phyloP scores from a whole-genome alignment of 73 alveolate genomes.

The Symbiodinium pilosum region DNA sequence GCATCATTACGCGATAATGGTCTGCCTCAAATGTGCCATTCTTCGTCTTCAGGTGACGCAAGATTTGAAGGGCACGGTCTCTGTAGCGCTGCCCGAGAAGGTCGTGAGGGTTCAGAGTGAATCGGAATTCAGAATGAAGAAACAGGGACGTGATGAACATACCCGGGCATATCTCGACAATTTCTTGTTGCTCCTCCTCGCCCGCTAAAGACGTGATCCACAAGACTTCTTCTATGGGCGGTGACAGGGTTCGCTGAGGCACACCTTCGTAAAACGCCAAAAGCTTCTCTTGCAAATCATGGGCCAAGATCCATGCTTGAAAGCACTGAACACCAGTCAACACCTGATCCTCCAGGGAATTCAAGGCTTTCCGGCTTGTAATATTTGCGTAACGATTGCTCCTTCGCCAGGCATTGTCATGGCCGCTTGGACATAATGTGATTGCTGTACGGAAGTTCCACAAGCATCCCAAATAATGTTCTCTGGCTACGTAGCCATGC shows the following conservation, averaged over 20 bases:
- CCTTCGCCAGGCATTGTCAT: neutral
- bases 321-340: constrained; percentile 55
- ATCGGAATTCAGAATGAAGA: constrained; percentile 56
- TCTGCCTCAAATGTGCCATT: constrained; percentile 54
- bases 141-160: constrained; percentile 62
- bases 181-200: constrained; percentile 49
- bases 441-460: constrained; percentile 69
- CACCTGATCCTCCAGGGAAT: constrained; percentile 17
- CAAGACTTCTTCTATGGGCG: constrained; percentile 59
- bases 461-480: constrained; percentile 60
- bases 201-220: constrained; percentile 30
- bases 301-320: constrained; percentile 36
- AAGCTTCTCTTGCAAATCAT: constrained; percentile 71
- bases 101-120: constrained; percentile 16
- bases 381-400: constrained; percentile 56
- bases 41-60: constrained; percentile 29
- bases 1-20: constrained; percentile 66
- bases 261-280: constrained; percentile 27
- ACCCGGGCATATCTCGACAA: constrained; percentile 58
- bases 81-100: constrained; percentile 45
- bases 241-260: neutral
- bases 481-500: constrained; percentile 8
- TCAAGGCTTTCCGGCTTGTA: constrained; percentile 68
- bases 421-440: constrained; percentile 9
- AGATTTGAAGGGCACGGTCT: neutral